Base-by-base conservation (phyloP, 2,329 filamentous ascomycete genomes). In the Coniochaeta sp. region DNA sequence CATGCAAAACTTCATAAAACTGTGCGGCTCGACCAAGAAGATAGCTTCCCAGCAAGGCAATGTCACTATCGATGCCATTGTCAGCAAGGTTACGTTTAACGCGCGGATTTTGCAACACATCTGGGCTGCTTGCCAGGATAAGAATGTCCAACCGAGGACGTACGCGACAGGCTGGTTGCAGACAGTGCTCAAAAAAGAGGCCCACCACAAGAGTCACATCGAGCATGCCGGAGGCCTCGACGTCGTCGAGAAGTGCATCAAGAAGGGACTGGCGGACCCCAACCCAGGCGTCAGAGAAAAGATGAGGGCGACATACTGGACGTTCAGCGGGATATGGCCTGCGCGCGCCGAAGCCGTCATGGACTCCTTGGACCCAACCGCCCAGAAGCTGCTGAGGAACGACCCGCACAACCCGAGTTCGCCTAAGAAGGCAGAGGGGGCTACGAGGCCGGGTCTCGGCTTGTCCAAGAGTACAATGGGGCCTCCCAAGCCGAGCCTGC, bases 271-370 rank as follows among this genome's bases (percentile, higher is more conserved):
- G n/a, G 81, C 81, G 24, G 95, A 99, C 76, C 81, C 93, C 14
- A 96, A 98, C 69, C 92, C 93, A 8, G 89, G 88, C 32, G 93
- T 98, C 54, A 86, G 95, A 67, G 92, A 96, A 73, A 88, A 86
- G 64, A 93, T 90, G 81, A 86, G 95, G 66, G 83, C 85, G 40
- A 90, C 91, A 0, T 99, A 90, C 73, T 99, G 95, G 95, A 79
- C 80, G 0, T 97, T 93, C 71, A 85, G 87, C 61, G 79, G 78
- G 36, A 81, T 91, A 19, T 98, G 92, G 90, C 88, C 89, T 2
- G 81, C 87, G 22, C 86, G 83, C 69, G 92, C 91, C 42, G 88
- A 93, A 68, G 78, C 77, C 83, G 91, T 98, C 66, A 89, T 96
- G 81, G 83, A 85, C 44, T 82, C 81, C 16, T 81, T 98, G 14